Evolutionary conservation across 306 rosid genomes (phyloP), one percentile per base, ranked within the genome.

Genomic region (Nissolia schottii): DNA sequence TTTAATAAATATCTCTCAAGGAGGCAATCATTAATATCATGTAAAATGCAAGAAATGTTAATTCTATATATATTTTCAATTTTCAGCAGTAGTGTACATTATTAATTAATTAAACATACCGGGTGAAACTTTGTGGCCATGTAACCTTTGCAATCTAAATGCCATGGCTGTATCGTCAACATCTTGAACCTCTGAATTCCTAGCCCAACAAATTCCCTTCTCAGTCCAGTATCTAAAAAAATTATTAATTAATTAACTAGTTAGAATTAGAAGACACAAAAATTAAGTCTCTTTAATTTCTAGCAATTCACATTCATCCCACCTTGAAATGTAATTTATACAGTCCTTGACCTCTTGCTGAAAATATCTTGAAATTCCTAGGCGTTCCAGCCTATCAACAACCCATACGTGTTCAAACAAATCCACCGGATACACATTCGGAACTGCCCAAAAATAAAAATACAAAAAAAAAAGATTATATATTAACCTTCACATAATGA

Each of bases 91-190:
- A n/a, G n/a, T n/a, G n/a, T n/a, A n/a, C n/a, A n/a, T n/a, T n/a
- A n/a, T n/a, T n/a, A n/a, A n/a, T n/a, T n/a, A n/a, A 23, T 32
- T 3, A 2, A 28, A 65, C 60, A 41, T 77, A 92, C 97, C 82
- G 4, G 96, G 63, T 46, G 93, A 89, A 63, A 86, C 90, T 13
- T 80, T 38, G 62, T 82, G 77, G 1, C 96, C 95, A 75, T 86
- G 86, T 77, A 89, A 49, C 58, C 98, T 79, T 22, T 89, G 77
- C 1, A 86, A 67, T 75, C 92, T 86, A 37, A 94, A 94, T 71
- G 83, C 98, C 98, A 94, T 94, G 7, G 96, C 88, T 0, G 97
- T 91, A 70, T 91, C 98, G 28, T 94, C 97, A 35, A 94, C 80
- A 41, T 94, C 97, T 15, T 77, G 86, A 73, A 94, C 92, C 12